Conservation (phyloP, 1,284 basidiomycete genomes). For the Naganishia sp. region DNA sequence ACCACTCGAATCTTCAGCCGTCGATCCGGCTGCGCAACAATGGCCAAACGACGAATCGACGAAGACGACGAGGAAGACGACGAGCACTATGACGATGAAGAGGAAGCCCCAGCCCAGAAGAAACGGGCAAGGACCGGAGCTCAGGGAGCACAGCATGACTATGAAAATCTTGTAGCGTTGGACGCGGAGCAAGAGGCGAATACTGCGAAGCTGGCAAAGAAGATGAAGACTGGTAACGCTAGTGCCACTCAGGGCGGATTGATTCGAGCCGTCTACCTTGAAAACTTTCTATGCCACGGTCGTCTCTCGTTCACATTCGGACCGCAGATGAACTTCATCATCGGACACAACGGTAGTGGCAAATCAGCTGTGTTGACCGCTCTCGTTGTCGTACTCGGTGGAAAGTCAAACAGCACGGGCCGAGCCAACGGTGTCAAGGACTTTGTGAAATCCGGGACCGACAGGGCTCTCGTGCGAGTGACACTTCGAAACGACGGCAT, state of each 20-base stretch:
- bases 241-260: conserved; percentile 12
- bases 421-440: conserved; percentile 82
- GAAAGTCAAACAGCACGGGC: conserved; percentile 84
- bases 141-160: background rate
- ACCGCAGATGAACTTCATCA: conserved; percentile 93
- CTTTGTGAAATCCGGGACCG: conserved; percentile 61
- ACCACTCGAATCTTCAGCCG: too few relatives aligned
- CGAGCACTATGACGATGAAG: background rate
- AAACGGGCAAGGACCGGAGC: conserved; percentile 16
- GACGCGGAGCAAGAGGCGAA: conserved; percentile 8
- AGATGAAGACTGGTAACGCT: background rate
- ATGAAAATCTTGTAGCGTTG: conserved; percentile 1
- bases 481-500: conserved; percentile 25
- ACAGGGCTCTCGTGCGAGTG: conserved; percentile 14
- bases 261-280: conserved; percentile 58
- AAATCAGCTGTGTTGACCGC: conserved; percentile 95
- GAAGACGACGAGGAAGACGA: conserved; percentile 14
- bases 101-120: background rate
- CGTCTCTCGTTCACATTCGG: conserved; percentile 78
- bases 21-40: background rate
- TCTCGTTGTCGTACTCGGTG: conserved; percentile 89
- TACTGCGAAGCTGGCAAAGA: conserved; percentile 2
- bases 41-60: background rate
- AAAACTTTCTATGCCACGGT: conserved; percentile 96
- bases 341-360: conserved; percentile 75